phyloP scores from a whole-genome alignment of 1,284 basidiomycete genomes.

The Psilocybe mexicana region DNA sequence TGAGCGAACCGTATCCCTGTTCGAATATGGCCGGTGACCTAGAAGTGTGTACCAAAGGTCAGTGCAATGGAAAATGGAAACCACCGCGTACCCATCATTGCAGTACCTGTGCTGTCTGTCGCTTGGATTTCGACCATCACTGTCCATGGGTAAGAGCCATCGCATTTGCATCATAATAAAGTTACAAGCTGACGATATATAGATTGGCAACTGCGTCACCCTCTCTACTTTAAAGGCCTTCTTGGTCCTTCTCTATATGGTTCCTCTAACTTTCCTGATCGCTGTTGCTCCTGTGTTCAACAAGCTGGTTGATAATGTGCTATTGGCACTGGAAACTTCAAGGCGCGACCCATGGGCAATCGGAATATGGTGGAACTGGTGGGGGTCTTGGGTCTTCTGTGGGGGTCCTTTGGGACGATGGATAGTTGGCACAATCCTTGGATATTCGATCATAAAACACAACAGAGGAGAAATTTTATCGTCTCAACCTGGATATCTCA shows the following conservation, averaged over 20 bases:
- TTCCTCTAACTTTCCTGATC: constrained; percentile 35
- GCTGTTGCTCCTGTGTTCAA: constrained; percentile 35
- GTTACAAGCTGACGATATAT: constrained; percentile 1
- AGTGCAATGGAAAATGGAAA: constrained; percentile 47
- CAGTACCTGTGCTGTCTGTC: constrained; percentile 49
- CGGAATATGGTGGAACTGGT: constrained; percentile 49
- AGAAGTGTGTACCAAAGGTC: constrained; percentile 37
- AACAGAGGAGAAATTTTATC: constrained; percentile 7
- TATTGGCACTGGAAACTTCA: constrained; percentile 37
- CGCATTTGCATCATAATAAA: background rate
- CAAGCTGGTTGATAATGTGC: constrained; percentile 34
- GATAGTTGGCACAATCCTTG: constrained; percentile 42
- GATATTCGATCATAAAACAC: constrained; percentile 37
- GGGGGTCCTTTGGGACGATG: constrained; percentile 51
- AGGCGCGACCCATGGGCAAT: constrained; percentile 35
- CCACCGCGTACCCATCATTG: constrained; percentile 55
- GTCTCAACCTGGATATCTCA: constrained; percentile 26
- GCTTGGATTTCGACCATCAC: constrained; percentile 55
- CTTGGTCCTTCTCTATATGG: constrained; percentile 37
- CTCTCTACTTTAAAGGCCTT: constrained; percentile 43
- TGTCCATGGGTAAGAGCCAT: constrained; percentile 48
- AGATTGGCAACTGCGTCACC: constrained; percentile 56
- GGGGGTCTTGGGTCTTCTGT: constrained; percentile 49
- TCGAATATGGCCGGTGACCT: constrained; percentile 37
- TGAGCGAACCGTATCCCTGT: constrained; percentile 47